Evolutionary conservation across 352 stramenopile species (phyloP).

Genomic region (Elongisporangium anandrum): DNA sequence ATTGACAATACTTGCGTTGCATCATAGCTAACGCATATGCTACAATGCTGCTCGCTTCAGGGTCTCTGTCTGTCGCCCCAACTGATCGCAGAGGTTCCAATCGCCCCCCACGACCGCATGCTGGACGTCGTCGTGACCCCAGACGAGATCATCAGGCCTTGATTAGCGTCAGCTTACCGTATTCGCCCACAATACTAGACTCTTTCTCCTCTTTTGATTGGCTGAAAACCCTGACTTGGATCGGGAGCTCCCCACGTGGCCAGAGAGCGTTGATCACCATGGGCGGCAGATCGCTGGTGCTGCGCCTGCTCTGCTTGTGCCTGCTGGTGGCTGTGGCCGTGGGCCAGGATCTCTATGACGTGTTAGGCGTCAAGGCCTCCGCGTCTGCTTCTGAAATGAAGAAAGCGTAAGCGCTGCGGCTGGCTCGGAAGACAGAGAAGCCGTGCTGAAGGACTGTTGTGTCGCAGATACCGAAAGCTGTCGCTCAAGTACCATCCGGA

Average conservation of each 20-base stretch:
- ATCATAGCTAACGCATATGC: not conserved
- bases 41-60: constrained; percentile 14
- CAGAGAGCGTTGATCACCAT: not conserved
- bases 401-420: constrained; percentile 4
- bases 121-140: constrained; percentile 69
- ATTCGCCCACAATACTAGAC: not conserved
- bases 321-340: constrained; percentile 30
- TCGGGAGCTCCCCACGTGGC: not conserved
- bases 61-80: constrained; percentile 62
- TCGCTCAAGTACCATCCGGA: constrained; percentile 94
- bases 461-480: constrained; percentile 84
- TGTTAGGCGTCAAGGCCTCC: constrained; percentile 52
- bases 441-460: not conserved
- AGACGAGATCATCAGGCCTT: constrained; percentile 35
- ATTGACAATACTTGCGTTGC: not conserved
- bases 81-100: constrained; percentile 56
- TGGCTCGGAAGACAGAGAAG: not conserved
- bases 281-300: constrained; percentile 8
- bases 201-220: constrained; percentile 1
- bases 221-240: not conserved
- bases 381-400: constrained; percentile 61
- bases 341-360: constrained; percentile 64
- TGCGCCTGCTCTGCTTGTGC: constrained; percentile 35
- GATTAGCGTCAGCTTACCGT: not conserved
- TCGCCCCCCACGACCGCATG: constrained; percentile 56